These are phyloP conservation scores for Aureobasidium sp. DNA, from an alignment of 2,329 filamentous ascomycete genomes.

Conservation along the genomic window DNA sequence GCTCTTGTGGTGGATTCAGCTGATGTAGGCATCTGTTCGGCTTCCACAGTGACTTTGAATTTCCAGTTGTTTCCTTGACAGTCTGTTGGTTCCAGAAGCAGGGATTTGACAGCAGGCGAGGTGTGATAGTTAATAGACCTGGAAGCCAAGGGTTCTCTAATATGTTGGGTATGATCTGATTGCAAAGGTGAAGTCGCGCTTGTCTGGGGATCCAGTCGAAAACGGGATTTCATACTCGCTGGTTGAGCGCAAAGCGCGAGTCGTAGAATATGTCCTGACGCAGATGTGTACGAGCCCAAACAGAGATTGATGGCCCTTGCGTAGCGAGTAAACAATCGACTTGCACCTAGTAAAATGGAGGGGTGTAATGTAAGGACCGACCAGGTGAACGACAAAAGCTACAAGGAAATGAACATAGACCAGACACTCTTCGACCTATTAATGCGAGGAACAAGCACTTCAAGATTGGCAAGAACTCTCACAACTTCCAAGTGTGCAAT, in stretches of 20 bases:
- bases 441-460: background rate
- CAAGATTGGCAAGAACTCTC: background rate
- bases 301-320: conserved; percentile 4
- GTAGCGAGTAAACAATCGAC: conserved; percentile 8
- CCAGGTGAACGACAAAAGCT: too few species aligned
- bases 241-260: background rate
- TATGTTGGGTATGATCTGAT: background rate
- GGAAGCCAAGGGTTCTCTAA: conserved; percentile 19
- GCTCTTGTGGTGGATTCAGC: background rate
- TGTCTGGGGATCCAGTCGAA: conserved; percentile 31
- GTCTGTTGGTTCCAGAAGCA: conserved; percentile 37
- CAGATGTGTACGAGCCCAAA: conserved; percentile 1
- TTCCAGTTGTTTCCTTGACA: conserved; percentile 40
- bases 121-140: conserved; percentile 26
- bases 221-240: background rate
- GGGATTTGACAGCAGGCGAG: conserved; percentile 37
- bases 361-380: background rate
- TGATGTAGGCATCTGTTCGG: conserved; percentile 31
- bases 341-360: background rate
- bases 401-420: background rate
- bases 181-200: conserved; percentile 27
- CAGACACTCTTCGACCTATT: background rate
- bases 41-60: conserved; percentile 45
- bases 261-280: background rate
- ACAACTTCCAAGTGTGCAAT: background rate